Evolutionary conservation across 2,329 filamentous ascomycete genomes (phyloP), one percentile per base, ranked within the genome.

Genomic region (Coniella vitis): DNA sequence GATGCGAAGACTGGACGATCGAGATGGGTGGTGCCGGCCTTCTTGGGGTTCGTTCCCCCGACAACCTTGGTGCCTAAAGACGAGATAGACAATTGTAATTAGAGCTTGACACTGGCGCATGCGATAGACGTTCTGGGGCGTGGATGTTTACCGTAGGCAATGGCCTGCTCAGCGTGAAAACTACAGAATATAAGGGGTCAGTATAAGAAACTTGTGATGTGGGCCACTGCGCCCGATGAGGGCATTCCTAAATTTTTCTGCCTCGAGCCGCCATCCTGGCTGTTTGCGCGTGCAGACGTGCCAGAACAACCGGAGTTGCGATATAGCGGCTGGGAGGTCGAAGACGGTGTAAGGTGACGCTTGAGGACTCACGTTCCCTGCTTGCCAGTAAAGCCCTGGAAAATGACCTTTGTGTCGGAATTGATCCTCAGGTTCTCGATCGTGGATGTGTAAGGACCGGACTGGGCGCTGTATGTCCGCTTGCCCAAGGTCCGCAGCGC

Each of bases 1-100:
- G 80, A 91, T 63, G 82, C 87, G 72, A 97, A 98, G 64, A 98
- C 93, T 52, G 93, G 93, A 60, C 86, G 86, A 66, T 83, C 89
- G 55, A 98, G 83, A 72, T 98, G 93, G 66, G 82, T 84, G 63
- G 81, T 73, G 65, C 93, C 93, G 58, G 93, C 93, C 78, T 98
- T 98, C 81, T 95, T 97, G 67, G 93, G 93, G 77, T 97, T 97
- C 65, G 91, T 97, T 66, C 93, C 93, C 69, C 93, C 93, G 59
- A 98, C 90, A 59, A 98, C 89, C 69, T 95, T 91, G 62, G 93
- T 98, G 69, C 91, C 89, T 94, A 57, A 38, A 37, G 35, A 46
- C 32, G 42, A 52, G 20, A 16, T 31, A 19, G 22, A 41, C n/a
- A 16, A 14, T 32, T 39, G 14, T 49, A 20, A 49, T 52, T 49